Percentiles rank a stretch among this genome's conserved stretches.
These are phyloP conservation scores for Amylostereum chailletii DNA, from an alignment of 1,284 basidiomycete species.

Conservation along the genomic window DNA sequence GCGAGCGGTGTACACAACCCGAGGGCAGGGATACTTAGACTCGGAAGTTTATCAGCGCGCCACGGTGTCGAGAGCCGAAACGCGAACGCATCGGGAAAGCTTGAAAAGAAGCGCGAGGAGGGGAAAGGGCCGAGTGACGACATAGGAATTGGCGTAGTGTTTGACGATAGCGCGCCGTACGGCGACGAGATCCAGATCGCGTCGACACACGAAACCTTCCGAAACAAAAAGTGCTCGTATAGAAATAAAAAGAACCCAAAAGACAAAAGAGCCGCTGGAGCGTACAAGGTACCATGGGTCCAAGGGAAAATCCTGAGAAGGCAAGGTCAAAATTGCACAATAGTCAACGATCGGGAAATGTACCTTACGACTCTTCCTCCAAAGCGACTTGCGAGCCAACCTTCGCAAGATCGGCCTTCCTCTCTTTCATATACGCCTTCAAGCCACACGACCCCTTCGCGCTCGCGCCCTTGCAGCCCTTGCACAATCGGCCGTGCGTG, in stretches of 20 bases:
- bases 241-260: neutral
- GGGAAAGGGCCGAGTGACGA: too few relatives aligned
- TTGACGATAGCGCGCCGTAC: too few relatives aligned
- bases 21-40: too few relatives aligned
- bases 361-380: constrained; percentile 4
- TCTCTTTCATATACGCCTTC: constrained; percentile 21
- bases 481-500: constrained; percentile 49
- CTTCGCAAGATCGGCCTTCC: constrained; percentile 17
- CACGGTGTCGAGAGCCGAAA: too few relatives aligned
- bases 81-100: too few relatives aligned
- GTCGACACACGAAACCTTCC: too few relatives aligned
- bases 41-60: too few relatives aligned
- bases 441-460: constrained; percentile 20
- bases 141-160: too few relatives aligned
- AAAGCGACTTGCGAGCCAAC: constrained; percentile 12
- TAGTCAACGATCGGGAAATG: constrained; percentile 1
- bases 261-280: neutral
- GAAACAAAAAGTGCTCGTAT: too few relatives aligned
- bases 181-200: too few relatives aligned
- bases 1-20: too few relatives aligned
- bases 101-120: too few relatives aligned
- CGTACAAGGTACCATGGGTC: neutral
- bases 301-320: neutral
- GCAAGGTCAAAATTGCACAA: neutral
- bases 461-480: constrained; percentile 38